Conservation (phyloP, 495 filamentous ascomycete genomes). For the Alectoria sarmentosa region DNA sequence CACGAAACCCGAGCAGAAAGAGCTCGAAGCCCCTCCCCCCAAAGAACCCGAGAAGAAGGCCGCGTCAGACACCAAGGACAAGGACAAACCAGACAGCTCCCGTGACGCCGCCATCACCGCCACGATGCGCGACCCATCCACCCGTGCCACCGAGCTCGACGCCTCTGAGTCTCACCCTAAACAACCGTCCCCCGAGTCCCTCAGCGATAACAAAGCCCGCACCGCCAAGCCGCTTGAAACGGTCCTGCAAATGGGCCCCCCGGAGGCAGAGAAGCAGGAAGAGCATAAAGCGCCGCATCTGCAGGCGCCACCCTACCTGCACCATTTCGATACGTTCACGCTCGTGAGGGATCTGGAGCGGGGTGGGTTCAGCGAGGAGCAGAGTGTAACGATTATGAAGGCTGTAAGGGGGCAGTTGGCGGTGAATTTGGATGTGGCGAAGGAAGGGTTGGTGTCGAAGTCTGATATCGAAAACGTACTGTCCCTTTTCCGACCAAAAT, state of each 20-base stretch:
- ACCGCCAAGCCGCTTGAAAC: conserved; percentile 52
- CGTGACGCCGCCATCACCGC: conserved; percentile 16
- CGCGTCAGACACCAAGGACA: conserved; percentile 24
- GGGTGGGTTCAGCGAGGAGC: conserved; percentile 60
- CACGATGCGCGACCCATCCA: conserved; percentile 11
- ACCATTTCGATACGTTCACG: conserved; percentile 93
- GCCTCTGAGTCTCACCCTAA: conserved; percentile 28
- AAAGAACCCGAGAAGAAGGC: conserved; percentile 24
- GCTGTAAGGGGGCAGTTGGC: conserved; percentile 47
- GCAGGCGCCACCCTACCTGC: conserved; percentile 69
- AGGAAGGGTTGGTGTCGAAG: conserved; percentile 65
- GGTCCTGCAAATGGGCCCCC: conserved; percentile 50
- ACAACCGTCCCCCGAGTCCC: conserved; percentile 28
- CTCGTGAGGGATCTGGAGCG: conserved; percentile 69
- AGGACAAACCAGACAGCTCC: conserved; percentile 21
- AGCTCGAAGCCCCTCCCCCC: conserved; percentile 22
- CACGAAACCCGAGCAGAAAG: conserved; percentile 18
- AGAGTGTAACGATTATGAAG: conserved; percentile 23
- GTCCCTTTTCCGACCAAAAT: background rate
- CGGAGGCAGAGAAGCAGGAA: conserved; percentile 35
- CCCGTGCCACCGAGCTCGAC: conserved; percentile 26
- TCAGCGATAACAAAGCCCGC: conserved; percentile 17
- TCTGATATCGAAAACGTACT: conserved; percentile 67
- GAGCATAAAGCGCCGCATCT: conserved; percentile 55
- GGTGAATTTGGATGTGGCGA: conserved; percentile 71